Evolutionary conservation across 129 eudicot genomes (phyloP), one percentile per base, ranked within the genome.

Genomic region (Tagetes erecta): DNA sequence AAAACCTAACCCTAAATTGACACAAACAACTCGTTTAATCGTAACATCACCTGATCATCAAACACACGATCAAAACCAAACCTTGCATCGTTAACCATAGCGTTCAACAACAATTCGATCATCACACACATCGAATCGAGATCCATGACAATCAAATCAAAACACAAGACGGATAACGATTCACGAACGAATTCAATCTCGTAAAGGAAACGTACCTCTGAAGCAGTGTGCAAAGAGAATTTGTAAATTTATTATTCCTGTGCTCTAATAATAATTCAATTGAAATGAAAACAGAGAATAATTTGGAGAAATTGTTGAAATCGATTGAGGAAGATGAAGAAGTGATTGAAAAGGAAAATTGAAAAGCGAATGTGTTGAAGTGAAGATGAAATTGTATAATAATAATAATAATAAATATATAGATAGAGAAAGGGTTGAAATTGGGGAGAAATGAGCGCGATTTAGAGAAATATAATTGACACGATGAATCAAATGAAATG

Each of bases 161-260:
- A 20, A 20, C 27, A 3, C 64, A 9, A 37, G 46, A 34, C 13
- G 35, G 8, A 45, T 37, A 45, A 41, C 44, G 36, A 80, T 70
- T 55, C 45, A 63, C 62, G 27, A 67, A 80, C 64, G 34, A 65
- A 70, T 53, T 63, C 76, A 39, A 41, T 20, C 30, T 10, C 41
- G 34, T 51, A 49, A 8, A n/a, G 35, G 64, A 72, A 56, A 78
- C 81, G 83, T 83, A 79, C 78, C 86, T 73, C 60, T 59, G 55
- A 82, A 77, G 68, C 72, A 63, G 63, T 42, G 66, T 62, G 55
- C 27, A 20, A 20, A 20, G 27, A 20, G 27, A 20, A 20, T 20
- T 20, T 20, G 27, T 20, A 20, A 20, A 20, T 20, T 20, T 20
- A 45, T 34, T 8, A 53, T 20, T 10, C 52, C 39, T 45, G 40